phyloP scores from a whole-genome alignment of 352 stramenopile species.

The Phytophthora constricta region DNA sequence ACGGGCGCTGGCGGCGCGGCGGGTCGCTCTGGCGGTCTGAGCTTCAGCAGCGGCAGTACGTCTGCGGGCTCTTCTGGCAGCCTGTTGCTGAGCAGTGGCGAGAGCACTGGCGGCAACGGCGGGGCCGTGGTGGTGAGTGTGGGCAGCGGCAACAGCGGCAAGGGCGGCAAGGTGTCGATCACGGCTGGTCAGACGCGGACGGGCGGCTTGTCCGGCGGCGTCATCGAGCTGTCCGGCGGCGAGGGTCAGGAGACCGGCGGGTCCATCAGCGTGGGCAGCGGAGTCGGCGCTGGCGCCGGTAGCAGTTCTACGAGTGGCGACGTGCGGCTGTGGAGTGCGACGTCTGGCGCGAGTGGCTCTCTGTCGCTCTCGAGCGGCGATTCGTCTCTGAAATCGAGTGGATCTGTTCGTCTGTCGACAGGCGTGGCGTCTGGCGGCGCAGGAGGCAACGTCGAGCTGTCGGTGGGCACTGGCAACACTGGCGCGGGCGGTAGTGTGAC shows the following conservation, averaged over 20 bases:
- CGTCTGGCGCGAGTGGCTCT: constrained; percentile 17
- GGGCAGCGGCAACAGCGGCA: constrained; percentile 7
- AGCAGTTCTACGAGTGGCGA: background rate
- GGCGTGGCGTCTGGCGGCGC: constrained; percentile 9
- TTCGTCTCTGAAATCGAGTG: background rate
- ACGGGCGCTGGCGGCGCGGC: background rate
- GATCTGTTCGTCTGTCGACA: constrained; percentile 4
- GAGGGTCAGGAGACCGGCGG: background rate
- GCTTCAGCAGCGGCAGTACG: background rate
- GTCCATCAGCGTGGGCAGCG: background rate
- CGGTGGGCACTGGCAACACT: constrained; percentile 18
- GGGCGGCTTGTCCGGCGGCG: background rate
- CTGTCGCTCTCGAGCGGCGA: constrained; percentile 16
- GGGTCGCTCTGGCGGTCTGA: background rate
- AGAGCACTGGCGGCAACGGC: constrained; percentile 8
- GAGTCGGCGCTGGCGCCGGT: constrained; percentile 1
- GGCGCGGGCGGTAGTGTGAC: constrained; percentile 12
- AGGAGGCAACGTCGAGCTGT: constrained; percentile 22
- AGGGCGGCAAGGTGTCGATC: constrained; percentile 8
- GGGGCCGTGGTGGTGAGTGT: constrained; percentile 14
- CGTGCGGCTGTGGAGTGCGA: constrained; percentile 3
- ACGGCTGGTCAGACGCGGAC: constrained; percentile 1
- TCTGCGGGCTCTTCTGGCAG: constrained; percentile 1
- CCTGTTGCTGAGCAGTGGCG: constrained; percentile 3
- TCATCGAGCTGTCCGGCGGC: background rate